Percentiles rank a stretch among this genome's conserved stretches.
phyloP scores from a whole-genome alignment of 2,329 filamentous ascomycete genomes.

The Hypoxylon rubiginosum region DNA sequence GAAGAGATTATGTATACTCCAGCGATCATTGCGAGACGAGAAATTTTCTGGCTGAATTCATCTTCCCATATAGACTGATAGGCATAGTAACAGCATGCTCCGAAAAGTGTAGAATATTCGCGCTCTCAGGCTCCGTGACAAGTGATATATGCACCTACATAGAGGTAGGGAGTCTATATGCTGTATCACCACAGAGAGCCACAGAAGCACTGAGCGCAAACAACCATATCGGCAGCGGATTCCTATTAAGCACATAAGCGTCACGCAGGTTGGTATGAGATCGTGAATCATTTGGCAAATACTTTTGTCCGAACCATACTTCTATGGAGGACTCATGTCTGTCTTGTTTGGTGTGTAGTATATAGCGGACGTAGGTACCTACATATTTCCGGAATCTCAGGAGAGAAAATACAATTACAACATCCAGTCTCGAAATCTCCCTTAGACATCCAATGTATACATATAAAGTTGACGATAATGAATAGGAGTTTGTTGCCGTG shows the following conservation, averaged over 20 bases:
- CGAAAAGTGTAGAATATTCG: conserved; percentile 26
- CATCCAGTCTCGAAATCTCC: neutral
- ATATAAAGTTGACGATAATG: conserved; percentile 4
- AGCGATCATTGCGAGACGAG: conserved; percentile 28
- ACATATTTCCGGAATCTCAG: neutral
- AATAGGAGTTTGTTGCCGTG: neutral
- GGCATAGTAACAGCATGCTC: neutral
- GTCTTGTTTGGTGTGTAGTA: conserved; percentile 3
- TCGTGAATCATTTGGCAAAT: conserved; percentile 21
- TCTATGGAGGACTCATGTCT: conserved; percentile 8
- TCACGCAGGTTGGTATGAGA: neutral
- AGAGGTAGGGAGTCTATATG: neutral
- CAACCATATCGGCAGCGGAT: conserved; percentile 39
- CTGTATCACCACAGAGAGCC: neutral
- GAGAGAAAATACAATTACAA: neutral
- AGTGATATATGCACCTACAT: conserved; percentile 12
- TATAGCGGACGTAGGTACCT: neutral
- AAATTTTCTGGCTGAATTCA: conserved; percentile 13
- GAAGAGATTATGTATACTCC: conserved; percentile 7
- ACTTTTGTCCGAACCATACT: conserved; percentile 1
- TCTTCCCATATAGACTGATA: neutral
- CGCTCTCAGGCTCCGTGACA: conserved; percentile 6
- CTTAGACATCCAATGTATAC: neutral
- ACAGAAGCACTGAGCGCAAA: neutral
- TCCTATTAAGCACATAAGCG: conserved; percentile 29